A percentile compares a stretch with the other conserved stretches of the same genome.
Conservation (phyloP, 371 early-diverging fungal species). For the Umbelopsis sp. region DNA sequence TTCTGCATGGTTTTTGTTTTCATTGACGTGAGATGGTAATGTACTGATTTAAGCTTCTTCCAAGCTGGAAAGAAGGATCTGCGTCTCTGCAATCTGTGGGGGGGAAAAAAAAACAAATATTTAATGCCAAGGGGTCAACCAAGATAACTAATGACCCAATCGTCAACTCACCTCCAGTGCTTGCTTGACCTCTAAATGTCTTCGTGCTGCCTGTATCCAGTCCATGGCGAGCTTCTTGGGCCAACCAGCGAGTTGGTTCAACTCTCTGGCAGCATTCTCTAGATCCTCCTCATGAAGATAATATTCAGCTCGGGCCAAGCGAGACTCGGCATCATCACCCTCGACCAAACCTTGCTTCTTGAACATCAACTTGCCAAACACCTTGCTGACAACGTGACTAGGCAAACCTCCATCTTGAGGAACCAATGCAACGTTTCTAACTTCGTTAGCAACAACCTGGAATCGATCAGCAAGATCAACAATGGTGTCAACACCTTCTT, state of each 20-base stretch:
- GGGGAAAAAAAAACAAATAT: neutral
- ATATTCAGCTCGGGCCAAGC: conserved; percentile 76
- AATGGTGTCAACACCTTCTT: conserved; percentile 66
- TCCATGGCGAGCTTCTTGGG: conserved; percentile 80
- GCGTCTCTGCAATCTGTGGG: conserved; percentile 60
- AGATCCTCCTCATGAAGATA: conserved; percentile 76
- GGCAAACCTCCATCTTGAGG: conserved; percentile 84
- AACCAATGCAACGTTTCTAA: conserved; percentile 79
- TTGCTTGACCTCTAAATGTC: conserved; percentile 84
- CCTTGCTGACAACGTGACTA: conserved; percentile 70
- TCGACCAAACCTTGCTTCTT: conserved; percentile 82
- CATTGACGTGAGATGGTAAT: neutral
- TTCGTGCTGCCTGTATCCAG: conserved; percentile 82
- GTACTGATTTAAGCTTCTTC: conserved; percentile 35
- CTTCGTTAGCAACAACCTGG: conserved; percentile 60
- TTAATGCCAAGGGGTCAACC: too few relatives aligned
- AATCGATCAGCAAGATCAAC: conserved; percentile 73
- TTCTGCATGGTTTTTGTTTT: neutral
- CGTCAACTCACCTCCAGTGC: conserved; percentile 67
- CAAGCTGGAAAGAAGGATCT: conserved; percentile 64
- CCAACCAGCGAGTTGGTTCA: conserved; percentile 92
- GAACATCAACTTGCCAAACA: conserved; percentile 76
- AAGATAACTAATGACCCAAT: neutral
- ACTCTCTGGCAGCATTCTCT: conserved; percentile 83
- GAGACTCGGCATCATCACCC: conserved; percentile 84